Conservation (phyloP, 768 basidiomycete species). For the Tephrocybe rancida region DNA sequence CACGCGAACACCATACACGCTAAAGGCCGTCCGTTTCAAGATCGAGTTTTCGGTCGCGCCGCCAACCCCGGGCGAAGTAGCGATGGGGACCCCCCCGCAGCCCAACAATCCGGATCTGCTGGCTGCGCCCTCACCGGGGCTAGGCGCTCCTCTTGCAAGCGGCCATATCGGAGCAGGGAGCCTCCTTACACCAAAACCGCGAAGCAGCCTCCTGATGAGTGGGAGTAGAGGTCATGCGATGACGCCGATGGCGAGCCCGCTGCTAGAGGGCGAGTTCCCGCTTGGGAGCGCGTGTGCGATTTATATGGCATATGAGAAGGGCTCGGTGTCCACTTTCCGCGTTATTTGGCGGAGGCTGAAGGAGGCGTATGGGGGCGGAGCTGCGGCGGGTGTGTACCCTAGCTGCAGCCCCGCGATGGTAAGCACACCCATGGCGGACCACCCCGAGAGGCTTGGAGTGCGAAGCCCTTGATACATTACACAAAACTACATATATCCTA, state of each 20-base stretch:
- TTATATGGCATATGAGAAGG: slow-evolving; percentile 87
- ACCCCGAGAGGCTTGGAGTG: slow-evolving; percentile 35
- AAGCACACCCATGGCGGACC: slow-evolving; percentile 43
- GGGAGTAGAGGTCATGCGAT: slow-evolving; percentile 8
- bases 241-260: slow-evolving; percentile 19
- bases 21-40: slow-evolving; percentile 83
- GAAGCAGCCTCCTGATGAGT: slow-evolving; percentile 25
- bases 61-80: slow-evolving; percentile 19
- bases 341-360: slow-evolving; percentile 71
- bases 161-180: background rate
- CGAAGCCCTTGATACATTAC: slow-evolving; percentile 14
- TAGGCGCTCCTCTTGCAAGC: slow-evolving; percentile 1
- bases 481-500: background rate
- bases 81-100: background rate
- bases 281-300: slow-evolving; percentile 58
- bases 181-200: slow-evolving; percentile 23
- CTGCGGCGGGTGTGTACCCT: slow-evolving; percentile 25
- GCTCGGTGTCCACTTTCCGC: slow-evolving; percentile 86
- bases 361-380: slow-evolving; percentile 59
- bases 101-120: slow-evolving; percentile 12
- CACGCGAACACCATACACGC: slow-evolving; percentile 41
- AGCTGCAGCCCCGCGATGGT: slow-evolving; percentile 46
- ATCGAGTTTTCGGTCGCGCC: slow-evolving; percentile 64
- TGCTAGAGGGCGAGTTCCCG: slow-evolving; percentile 27
- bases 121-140: slow-evolving; percentile 16